A percentile compares a stretch with the other conserved stretches of the same genome.
Evolutionary conservation across 805 yeast genomes (phyloP).

Genomic region (Candida stauntonica): DNA sequence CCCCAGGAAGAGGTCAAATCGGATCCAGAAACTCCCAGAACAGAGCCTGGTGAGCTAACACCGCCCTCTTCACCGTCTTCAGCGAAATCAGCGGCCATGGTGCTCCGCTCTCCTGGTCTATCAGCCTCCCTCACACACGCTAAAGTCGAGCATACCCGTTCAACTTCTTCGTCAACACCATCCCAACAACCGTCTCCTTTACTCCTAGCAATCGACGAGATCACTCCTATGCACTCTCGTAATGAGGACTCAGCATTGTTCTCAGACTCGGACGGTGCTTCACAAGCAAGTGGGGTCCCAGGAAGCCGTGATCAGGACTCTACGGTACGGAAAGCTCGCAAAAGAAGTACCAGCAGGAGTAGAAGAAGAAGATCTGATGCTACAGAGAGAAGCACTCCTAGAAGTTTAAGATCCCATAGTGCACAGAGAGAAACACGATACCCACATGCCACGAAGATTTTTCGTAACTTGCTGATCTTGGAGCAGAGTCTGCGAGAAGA

Average conservation of each 20-base stretch:
- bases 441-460: constrained; percentile 64
- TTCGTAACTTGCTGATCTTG: constrained; percentile 72
- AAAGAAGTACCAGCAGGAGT: constrained; percentile 13
- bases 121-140: constrained; percentile 2
- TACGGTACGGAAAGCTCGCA: background rate
- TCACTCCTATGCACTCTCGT: constrained; percentile 27
- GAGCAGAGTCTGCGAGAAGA: constrained; percentile 87
- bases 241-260: constrained; percentile 28
- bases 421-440: constrained; percentile 23
- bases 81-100: background rate
- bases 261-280: constrained; percentile 30
- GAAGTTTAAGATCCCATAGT: constrained; percentile 22
- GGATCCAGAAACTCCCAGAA: background rate
- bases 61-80: constrained; percentile 3
- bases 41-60: background rate
- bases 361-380: constrained; percentile 22
- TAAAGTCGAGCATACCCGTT: background rate
- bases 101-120: constrained; percentile 2
- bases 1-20: background rate
- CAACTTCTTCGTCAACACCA: background rate
- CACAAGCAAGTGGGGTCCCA: constrained; percentile 16
- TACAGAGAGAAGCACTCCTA: constrained; percentile 22
- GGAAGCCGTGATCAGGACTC: background rate
- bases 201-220: constrained; percentile 19
- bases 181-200: constrained; percentile 18